phyloP scores from a whole-genome alignment of 116 monocot genomes.

The Posidonia oceanica region DNA sequence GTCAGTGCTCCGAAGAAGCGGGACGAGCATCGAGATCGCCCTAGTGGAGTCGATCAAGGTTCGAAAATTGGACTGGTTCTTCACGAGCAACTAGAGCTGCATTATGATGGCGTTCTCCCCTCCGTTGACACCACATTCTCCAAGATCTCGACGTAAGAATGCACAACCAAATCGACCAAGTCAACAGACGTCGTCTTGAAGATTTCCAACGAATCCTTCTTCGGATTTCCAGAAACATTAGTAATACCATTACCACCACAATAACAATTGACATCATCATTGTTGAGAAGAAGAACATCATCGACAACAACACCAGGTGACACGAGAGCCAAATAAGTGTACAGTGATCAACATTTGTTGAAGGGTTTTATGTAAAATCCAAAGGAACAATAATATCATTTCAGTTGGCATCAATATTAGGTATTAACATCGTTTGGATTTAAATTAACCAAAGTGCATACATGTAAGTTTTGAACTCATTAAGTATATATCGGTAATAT shows the following conservation, averaged over 20 bases:
- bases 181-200: conserved; percentile 1
- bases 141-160: conserved; percentile 8
- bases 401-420: too few species aligned
- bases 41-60: conserved; percentile 51
- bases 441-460: too few species aligned
- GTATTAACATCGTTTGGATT: too few species aligned
- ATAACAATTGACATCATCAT: not conserved
- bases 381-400: too few species aligned
- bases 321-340: conserved; percentile 21
- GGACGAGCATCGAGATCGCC: conserved; percentile 49
- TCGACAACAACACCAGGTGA: not conserved
- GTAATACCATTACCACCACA: not conserved
- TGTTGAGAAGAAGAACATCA: not conserved
- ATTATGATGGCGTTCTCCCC: conserved; percentile 34
- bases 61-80: conserved; percentile 73
- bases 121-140: conserved; percentile 34
- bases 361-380: too few species aligned
- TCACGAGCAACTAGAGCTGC: conserved; percentile 55
- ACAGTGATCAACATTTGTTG: too few species aligned
- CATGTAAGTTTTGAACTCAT: too few species aligned
- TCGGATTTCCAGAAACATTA: not conserved
- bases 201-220: conserved; percentile 12
- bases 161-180: not conserved
- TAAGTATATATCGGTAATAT: too few species aligned
- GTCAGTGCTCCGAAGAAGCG: conserved; percentile 61